A percentile compares a stretch with the other conserved stretches of the same genome.
These are phyloP conservation scores for Starmerella kuoi DNA, from an alignment of 805 yeast species.

Conservation along the genomic window DNA sequence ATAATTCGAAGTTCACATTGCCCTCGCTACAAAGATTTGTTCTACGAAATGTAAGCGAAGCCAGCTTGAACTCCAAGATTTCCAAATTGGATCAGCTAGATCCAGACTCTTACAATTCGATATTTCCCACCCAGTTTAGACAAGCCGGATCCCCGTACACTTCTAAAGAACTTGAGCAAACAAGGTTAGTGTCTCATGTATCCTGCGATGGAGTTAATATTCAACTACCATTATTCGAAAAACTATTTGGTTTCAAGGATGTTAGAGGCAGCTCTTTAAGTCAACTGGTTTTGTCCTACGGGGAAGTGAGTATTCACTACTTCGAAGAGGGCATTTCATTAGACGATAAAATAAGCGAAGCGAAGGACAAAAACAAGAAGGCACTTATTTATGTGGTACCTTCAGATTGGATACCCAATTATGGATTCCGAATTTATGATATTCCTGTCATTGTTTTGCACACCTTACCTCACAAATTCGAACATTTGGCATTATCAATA, in stretches of 20 bases:
- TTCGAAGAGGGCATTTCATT: too few species aligned
- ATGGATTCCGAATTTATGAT: constrained; percentile 4
- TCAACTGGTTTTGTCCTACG: too few species aligned
- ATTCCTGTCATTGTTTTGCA: constrained; percentile 11
- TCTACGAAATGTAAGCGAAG: constrained; percentile 1
- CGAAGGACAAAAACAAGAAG: background rate
- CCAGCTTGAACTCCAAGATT: too few species aligned
- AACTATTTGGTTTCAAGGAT: too few species aligned
- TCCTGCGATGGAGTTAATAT: too few species aligned
- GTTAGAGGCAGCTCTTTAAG: too few species aligned
- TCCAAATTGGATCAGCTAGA: background rate
- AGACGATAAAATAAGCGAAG: too few species aligned
- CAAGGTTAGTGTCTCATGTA: background rate
- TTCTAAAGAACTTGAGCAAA: background rate
- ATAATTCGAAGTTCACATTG: constrained; percentile 12
- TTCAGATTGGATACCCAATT: constrained; percentile 12
- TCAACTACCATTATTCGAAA: too few species aligned
- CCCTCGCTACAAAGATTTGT: constrained; percentile 17
- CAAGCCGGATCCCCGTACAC: background rate
- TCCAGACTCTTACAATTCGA: background rate
- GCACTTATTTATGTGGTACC: constrained; percentile 10
- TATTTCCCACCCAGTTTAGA: background rate
- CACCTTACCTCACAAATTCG: background rate
- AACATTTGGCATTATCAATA: background rate
- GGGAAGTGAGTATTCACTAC: too few species aligned